A percentile compares a stretch with the other conserved stretches of the same genome.
Conservation (phyloP, 345 rosid genomes). For the Linum usitatissimum region DNA sequence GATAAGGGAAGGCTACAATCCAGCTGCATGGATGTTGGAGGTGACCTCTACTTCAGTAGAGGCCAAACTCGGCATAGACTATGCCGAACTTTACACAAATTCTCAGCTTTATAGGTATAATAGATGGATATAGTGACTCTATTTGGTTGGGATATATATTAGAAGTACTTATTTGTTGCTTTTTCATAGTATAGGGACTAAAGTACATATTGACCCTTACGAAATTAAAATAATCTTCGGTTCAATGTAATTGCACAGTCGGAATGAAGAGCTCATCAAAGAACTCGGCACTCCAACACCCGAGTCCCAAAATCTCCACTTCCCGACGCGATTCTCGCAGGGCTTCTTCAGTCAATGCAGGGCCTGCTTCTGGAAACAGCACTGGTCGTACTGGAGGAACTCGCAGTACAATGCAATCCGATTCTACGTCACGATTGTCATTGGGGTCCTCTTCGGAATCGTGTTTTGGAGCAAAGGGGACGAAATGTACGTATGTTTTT, state of each 20-base stretch:
- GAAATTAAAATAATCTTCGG: too few relatives aligned
- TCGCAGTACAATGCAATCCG: constrained; percentile 29
- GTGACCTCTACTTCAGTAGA: constrained; percentile 13
- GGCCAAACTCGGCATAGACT: constrained; percentile 15
- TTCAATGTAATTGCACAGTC: constrained; percentile 13
- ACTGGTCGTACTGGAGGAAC: constrained; percentile 42
- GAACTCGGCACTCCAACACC: constrained; percentile 28
- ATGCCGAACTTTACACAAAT: constrained; percentile 15
- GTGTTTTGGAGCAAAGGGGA: constrained; percentile 32
- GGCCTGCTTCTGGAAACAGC: constrained; percentile 41
- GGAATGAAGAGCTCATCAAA: constrained; percentile 26
- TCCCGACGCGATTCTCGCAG: constrained; percentile 31
- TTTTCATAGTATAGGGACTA: too few relatives aligned
- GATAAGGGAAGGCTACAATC: constrained; percentile 19
- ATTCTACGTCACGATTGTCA: constrained; percentile 17
- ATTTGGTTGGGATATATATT: too few relatives aligned
- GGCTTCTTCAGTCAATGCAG: constrained; percentile 25
- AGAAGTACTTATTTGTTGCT: too few relatives aligned
- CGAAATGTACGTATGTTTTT: constrained; percentile 16
- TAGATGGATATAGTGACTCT: background rate
- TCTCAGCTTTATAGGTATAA: constrained; percentile 15
- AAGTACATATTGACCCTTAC: too few relatives aligned
- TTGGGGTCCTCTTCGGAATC: constrained; percentile 27
- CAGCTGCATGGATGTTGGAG: constrained; percentile 24
- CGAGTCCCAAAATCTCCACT: constrained; percentile 28